Evolutionary conservation across 177 flowering plant species (phyloP), one percentile per base, ranked within the genome.

Genomic region (Vitis hybrid): DNA sequence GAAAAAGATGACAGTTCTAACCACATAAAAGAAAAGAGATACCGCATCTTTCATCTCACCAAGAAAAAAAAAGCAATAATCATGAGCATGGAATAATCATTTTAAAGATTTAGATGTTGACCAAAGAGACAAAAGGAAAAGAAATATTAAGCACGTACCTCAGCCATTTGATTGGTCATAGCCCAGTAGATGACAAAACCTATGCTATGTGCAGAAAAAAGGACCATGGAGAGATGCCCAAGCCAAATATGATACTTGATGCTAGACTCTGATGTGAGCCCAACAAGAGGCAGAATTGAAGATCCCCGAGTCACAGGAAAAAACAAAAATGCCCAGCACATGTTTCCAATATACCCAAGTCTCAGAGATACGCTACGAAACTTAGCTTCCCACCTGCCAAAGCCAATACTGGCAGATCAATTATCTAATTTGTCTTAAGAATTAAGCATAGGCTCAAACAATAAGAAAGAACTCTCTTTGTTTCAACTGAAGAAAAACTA

Each of bases 181-280:
- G 72, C 76, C 87, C 87, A 86, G 69, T 75, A 75, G 60, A 82
- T 76, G 60, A 74, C 51, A 71, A 75, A 82, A 50, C 82, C 82
- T 14, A 82, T 3, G 40, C 74, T 71, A 64, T 84, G 87, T 1
- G 32, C 59, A 19, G 70, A 18, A 65, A 82, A 82, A 18, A 84
- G 75, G 21, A 74, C 13, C 56, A 49, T 75, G 0, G 80, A 69
- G 49, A 74, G 10, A 54, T 84, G 84, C 1, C 87, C 87, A 10
- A 84, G 81, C 87, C 87, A 84, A 2, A 78, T 82, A 68, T 84
- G 87, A 58, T 84, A 84, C 75, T 82, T 84, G 60, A 82, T 79
- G 59, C 83, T 77, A 0, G 81, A 71, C 75, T 82, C 83, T 1
- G 83, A 78, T 1, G 86, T 80, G 34, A 82, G 80, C 10, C 86